Conservation (phyloP, 345 rosid genomes). For the Populus simonii region DNA sequence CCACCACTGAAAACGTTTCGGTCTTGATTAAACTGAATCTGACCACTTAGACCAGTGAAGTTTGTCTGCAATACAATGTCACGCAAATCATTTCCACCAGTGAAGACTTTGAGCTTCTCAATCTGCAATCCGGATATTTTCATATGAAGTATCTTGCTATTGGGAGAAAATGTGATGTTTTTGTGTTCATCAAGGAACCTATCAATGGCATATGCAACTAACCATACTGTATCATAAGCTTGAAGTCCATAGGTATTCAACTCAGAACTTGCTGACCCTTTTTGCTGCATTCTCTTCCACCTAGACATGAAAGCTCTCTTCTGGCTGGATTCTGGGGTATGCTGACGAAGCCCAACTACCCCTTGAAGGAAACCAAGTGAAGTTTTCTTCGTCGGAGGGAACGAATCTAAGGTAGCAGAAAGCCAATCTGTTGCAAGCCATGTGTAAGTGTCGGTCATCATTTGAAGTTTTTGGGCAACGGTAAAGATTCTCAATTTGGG, state of each 20-base stretch:
- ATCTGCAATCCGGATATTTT: constrained; percentile 35
- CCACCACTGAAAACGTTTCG: constrained; percentile 45
- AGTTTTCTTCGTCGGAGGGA: constrained; percentile 29
- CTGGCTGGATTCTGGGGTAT: constrained; percentile 49
- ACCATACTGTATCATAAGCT: constrained; percentile 92
- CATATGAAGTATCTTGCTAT: constrained; percentile 27
- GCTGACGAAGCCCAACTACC: constrained; percentile 67
- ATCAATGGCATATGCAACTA: constrained; percentile 58
- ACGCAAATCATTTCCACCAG: constrained; percentile 50
- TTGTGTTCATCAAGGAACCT: constrained; percentile 43
- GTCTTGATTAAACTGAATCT: constrained; percentile 49
- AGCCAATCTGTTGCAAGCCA: constrained; percentile 97
- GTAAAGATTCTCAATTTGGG: constrained; percentile 57
- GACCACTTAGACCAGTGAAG: constrained; percentile 76
- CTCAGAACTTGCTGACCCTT: constrained; percentile 38
- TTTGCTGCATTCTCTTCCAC: constrained; percentile 49
- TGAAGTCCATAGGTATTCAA: constrained; percentile 61
- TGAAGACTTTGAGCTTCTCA: constrained; percentile 54
- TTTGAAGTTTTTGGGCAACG: constrained; percentile 54
- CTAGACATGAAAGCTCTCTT: constrained; percentile 43
- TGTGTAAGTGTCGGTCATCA: constrained; percentile 65
- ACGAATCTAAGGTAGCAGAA: constrained; percentile 66
- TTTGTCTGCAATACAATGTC: constrained; percentile 50
- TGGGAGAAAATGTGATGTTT: constrained; percentile 57
- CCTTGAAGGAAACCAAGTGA: constrained; percentile 48